A percentile compares a stretch with the other conserved stretches of the same genome.
Conservation (phyloP, 163 green algal species). For the Chloromonas sp. region DNA sequence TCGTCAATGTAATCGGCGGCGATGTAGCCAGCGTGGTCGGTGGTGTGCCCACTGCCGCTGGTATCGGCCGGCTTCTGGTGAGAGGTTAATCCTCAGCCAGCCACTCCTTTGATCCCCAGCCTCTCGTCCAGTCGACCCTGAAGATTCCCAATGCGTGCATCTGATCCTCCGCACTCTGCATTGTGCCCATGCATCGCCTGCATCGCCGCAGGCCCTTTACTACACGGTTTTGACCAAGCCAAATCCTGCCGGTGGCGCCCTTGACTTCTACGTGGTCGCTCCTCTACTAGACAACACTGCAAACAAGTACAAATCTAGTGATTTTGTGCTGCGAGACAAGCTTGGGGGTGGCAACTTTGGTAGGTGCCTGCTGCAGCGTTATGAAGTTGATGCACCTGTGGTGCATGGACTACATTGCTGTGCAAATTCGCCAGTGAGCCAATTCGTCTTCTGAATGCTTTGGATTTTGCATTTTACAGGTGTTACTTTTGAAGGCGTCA, state of each 20-base stretch:
- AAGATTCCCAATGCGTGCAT: no score
- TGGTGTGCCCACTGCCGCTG: no score
- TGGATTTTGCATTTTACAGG: no score
- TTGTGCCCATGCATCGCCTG: no score
- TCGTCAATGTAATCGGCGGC: no score
- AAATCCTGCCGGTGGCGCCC: slow-evolving; percentile 12
- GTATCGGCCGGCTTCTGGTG: no score
- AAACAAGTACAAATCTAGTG: slow-evolving; percentile 31
- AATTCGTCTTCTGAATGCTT: no score
- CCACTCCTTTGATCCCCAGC: no score
- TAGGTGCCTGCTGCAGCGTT: neutral
- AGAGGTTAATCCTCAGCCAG: no score
- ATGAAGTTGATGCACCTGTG: neutral
- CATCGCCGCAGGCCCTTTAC: neutral
- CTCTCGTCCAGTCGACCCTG: no score
- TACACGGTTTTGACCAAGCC: neutral
- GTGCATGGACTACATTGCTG: neutral
- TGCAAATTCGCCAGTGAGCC: neutral
- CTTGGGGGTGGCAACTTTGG: slow-evolving; percentile 83
- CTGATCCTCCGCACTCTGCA: no score
- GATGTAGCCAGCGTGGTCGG: no score
- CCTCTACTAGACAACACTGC: slow-evolving; percentile 40
- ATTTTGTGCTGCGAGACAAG: slow-evolving; percentile 74
- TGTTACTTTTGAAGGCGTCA: neutral
- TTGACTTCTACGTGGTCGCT: slow-evolving; percentile 75